Evolutionary conservation across 2,329 filamentous ascomycete genomes (phyloP), one percentile per base, ranked within the genome.

Genomic region (Neonectria ditissima): DNA sequence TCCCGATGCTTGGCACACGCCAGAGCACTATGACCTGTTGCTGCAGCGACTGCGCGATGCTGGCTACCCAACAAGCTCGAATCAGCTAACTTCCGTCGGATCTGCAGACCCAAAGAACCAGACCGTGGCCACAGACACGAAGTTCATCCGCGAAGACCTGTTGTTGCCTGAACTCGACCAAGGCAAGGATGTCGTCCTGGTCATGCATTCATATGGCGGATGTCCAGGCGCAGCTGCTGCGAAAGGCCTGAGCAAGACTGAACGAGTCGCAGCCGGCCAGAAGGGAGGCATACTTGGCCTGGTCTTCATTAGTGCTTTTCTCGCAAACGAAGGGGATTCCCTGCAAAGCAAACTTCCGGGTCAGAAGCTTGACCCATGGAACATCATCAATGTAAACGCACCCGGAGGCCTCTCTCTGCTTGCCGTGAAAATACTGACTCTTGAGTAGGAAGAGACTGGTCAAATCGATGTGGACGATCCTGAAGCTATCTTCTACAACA

Each of bases 381-480:
- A 20, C 4, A 52, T 56, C 10, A 2, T 56, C 18, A 45, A 64
- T 14, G 62, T 57, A 48, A 4, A 16, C 28, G 2, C 4, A 16
- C 26, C 9, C 10, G 22, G 28, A 2, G 3, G 16, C 1, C 6
- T 5, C 16, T 14, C 41, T 16, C n/a, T 13, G 7, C 3, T 20
- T 34, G 1, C 20, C 9, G 10, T 28, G 45, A 16, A 52, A 28
- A n/a, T n/a, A n/a, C 34, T 37, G 14, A 37, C 34, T 30, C 2
- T 5, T 2, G 2, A 18, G 11, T 11, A 64, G 62, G 39, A 60
- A 48, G 51, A 39, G 10, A 52, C 44, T 5, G 51, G 48, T n/a
- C 53, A 45, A 37, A 7, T 43, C 7, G 30, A 26, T 7, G 56
- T 55, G 20, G 41, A 26, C 9, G 52, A 51, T 20, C 93, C 92